These are phyloP conservation scores for Coemansia sp. DNA, from an alignment of 192 early-diverging fungal species.

Conservation along the genomic window DNA sequence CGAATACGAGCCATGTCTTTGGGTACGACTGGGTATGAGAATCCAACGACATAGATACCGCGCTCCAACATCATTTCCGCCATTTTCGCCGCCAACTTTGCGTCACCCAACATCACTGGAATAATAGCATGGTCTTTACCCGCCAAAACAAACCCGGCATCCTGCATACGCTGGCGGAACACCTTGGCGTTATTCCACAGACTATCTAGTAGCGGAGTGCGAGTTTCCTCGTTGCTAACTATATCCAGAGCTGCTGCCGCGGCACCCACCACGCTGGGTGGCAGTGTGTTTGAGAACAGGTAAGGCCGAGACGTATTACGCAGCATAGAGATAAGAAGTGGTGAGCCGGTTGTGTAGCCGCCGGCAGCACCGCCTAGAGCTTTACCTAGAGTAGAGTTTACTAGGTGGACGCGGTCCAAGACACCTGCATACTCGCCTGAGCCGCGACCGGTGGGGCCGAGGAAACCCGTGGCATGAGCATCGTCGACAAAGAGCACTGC, in stretches of 20 bases:
- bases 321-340: constrained; percentile 51
- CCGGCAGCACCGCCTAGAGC: constrained; percentile 62
- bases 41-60: constrained; percentile 63
- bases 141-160: constrained; percentile 66
- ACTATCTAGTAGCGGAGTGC: constrained; percentile 53
- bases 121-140: constrained; percentile 64
- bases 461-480: constrained; percentile 69
- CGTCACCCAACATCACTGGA: constrained; percentile 64
- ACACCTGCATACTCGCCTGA: constrained; percentile 69
- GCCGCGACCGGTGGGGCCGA: constrained; percentile 68
- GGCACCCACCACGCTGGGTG: constrained; percentile 60
- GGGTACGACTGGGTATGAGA: constrained; percentile 64
- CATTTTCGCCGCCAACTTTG: constrained; percentile 55
- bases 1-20: constrained; percentile 61
- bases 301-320: constrained; percentile 61
- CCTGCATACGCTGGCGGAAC: constrained; percentile 63
- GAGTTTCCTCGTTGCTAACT: constrained; percentile 49
- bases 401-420: constrained; percentile 58
- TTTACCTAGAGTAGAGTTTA: constrained; percentile 66
- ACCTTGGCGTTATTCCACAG: constrained; percentile 64
- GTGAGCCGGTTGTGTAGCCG: constrained; percentile 54
- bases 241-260: constrained; percentile 60
- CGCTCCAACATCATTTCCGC: constrained; percentile 59
- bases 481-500: constrained; percentile 77
- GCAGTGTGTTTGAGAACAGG: constrained; percentile 62